phyloP scores from a whole-genome alignment of 441 rosid genomes.

The Biscutella laevigata region DNA sequence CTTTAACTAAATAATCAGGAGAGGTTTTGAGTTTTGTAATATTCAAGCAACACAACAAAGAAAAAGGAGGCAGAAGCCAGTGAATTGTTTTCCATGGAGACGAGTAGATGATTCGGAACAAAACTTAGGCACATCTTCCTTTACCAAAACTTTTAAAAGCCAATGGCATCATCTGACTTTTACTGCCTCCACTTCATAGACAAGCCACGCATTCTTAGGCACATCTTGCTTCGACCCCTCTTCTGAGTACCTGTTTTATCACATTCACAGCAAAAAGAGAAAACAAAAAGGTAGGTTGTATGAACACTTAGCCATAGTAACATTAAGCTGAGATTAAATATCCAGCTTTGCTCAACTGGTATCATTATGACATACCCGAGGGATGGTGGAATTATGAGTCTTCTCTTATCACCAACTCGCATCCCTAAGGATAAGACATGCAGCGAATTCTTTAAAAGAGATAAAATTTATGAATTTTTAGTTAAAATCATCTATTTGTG shows the following conservation, averaged over 20 bases:
- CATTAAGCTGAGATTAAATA: neutral
- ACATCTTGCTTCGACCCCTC: constrained; percentile 22
- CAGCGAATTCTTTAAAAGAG: neutral
- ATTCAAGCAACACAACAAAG: neutral
- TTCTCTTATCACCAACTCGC: constrained; percentile 53
- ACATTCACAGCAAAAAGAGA: constrained; percentile 13
- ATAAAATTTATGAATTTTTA: neutral
- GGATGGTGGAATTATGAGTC: constrained; percentile 44
- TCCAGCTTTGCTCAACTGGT: neutral
- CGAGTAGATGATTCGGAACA: neutral
- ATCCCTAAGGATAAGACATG: constrained; percentile 32
- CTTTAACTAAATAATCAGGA: neutral
- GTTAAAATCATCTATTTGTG: neutral
- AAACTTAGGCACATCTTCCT: too few species aligned
- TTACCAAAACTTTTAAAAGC: too few species aligned
- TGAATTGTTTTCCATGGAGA: neutral
- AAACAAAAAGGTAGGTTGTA: neutral
- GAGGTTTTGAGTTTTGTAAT: neutral
- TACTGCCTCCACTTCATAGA: constrained; percentile 41
- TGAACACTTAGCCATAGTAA: neutral
- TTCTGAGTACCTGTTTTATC: constrained; percentile 24
- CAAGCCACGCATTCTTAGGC: constrained; percentile 40
- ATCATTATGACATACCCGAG: constrained; percentile 31
- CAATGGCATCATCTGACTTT: constrained; percentile 29
- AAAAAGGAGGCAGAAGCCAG: neutral